Conservation (phyloP, 192 early-diverging fungal genomes). For the Chytriomyces confervae region DNA sequence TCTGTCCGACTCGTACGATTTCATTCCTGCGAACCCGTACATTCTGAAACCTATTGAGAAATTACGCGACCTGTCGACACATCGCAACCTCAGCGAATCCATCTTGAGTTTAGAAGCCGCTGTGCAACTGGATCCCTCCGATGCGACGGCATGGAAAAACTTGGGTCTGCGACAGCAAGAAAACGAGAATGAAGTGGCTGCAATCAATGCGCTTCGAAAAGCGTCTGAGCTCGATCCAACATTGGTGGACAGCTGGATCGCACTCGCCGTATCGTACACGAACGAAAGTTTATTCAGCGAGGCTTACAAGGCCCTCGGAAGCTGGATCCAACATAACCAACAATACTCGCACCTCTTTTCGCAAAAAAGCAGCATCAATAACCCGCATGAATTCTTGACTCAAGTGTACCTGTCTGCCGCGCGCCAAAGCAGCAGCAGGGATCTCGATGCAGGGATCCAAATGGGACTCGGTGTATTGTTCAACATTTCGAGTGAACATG, state of each 20-base stretch:
- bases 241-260: slow-evolving; percentile 80
- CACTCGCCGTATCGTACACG: slow-evolving; percentile 89
- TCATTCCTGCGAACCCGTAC: slow-evolving; percentile 79
- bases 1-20: slow-evolving; percentile 59
- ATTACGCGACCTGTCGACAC: slow-evolving; percentile 39
- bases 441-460: slow-evolving; percentile 91
- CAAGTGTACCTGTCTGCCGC: slow-evolving; percentile 82
- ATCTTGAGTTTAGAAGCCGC: slow-evolving; percentile 92
- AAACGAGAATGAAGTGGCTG: slow-evolving; percentile 91
- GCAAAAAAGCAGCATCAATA: slow-evolving; percentile 36
- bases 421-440: slow-evolving; percentile 59
- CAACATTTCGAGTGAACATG: slow-evolving; percentile 90
- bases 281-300: slow-evolving; percentile 88
- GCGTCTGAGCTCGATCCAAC: slow-evolving; percentile 77
- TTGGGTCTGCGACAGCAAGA: slow-evolving; percentile 94
- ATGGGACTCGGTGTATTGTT: slow-evolving; percentile 93
- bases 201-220: slow-evolving; percentile 87
- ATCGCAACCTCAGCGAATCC: slow-evolving; percentile 78
- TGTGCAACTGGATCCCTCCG: slow-evolving; percentile 76
- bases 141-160: slow-evolving; percentile 83
- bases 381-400: slow-evolving; percentile 75
- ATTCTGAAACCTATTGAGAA: slow-evolving; percentile 39
- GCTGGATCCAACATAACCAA: slow-evolving; percentile 80
- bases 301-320: slow-evolving; percentile 86
- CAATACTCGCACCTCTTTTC: slow-evolving; percentile 66